Percentiles rank a stretch among this genome's conserved stretches.
Evolutionary conservation across 108 stramenopile species (phyloP).

Genomic region (Nitzschia palea): DNA sequence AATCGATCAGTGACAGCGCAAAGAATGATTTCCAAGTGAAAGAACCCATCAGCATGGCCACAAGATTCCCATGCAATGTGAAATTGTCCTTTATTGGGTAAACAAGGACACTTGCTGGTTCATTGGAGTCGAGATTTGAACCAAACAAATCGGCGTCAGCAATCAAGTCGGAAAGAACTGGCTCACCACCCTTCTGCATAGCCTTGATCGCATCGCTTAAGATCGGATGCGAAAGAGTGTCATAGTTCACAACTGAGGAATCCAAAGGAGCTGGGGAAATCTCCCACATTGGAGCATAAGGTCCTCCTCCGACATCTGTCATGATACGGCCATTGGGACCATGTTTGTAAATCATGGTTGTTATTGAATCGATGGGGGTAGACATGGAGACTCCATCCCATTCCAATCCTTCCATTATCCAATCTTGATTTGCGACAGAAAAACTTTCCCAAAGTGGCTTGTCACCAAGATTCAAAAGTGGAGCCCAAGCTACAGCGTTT

Average conservation of each 20-base stretch:
- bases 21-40: neutral
- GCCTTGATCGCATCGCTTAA: neutral
- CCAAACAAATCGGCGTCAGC: neutral
- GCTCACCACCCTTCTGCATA: neutral
- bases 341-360: neutral
- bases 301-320: neutral
- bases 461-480: slow-evolving; percentile 1
- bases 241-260: slow-evolving; percentile 3
- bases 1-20: neutral
- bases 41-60: neutral
- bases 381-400: neutral
- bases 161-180: neutral
- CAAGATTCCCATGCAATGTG: neutral
- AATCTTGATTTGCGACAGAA: slow-evolving; percentile 1
- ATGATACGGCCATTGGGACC: neutral
- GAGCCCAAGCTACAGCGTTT: neutral
- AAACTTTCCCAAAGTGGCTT: slow-evolving; percentile 4
- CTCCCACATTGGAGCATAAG: slow-evolving; percentile 1
- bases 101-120: neutral
- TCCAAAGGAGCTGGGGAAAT: neutral
- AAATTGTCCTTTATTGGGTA: neutral
- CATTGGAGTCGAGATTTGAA: neutral
- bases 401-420: neutral
- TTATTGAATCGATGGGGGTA: neutral
- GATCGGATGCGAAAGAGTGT: neutral